Percentiles rank a stretch among this genome's conserved stretches.
These are phyloP conservation scores for Ogataea angusta DNA, from an alignment of 805 yeast genomes.

Conservation along the genomic window DNA sequence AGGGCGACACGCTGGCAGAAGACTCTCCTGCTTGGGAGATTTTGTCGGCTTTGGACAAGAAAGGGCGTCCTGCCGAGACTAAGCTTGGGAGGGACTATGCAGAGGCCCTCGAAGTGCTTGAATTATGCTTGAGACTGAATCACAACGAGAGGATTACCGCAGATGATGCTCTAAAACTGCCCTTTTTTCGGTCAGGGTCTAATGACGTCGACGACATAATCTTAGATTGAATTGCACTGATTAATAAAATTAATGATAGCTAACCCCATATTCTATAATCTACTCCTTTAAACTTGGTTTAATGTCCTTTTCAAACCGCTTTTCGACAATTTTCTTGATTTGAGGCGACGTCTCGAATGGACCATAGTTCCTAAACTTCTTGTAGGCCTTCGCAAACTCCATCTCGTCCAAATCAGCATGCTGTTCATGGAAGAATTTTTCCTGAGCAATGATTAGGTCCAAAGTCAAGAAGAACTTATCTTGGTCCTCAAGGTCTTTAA, in stretches of 20 bases:
- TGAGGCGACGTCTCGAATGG: constrained; percentile 47
- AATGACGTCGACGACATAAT: constrained; percentile 25
- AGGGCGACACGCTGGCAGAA: constrained; percentile 59
- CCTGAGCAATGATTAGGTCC: constrained; percentile 51
- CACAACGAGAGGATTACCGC: constrained; percentile 57
- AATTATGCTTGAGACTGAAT: constrained; percentile 56
- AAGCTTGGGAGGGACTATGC: constrained; percentile 37
- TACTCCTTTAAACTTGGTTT: not conserved
- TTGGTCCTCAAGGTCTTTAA: constrained; percentile 30
- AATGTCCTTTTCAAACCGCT: constrained; percentile 34
- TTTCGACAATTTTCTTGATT: constrained; percentile 37
- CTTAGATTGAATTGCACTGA: constrained; percentile 12
- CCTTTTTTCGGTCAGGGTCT: constrained; percentile 50
- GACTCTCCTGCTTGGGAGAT: constrained; percentile 74
- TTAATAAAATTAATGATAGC: constrained; percentile 2
- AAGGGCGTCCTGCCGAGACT: constrained; percentile 37
- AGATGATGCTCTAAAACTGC: constrained; percentile 50
- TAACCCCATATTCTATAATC: not conserved
- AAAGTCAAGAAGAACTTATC: constrained; percentile 53
- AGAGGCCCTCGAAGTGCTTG: constrained; percentile 52
- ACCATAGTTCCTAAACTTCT: constrained; percentile 66
- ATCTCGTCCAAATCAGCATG: constrained; percentile 25
- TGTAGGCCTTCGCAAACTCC: constrained; percentile 38
- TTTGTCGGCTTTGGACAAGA: constrained; percentile 44
- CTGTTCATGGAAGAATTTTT: constrained; percentile 44